These are phyloP conservation scores for Scheffersomyces cryptocercus DNA, from an alignment of 1,139 yeast species.

Conservation along the genomic window DNA sequence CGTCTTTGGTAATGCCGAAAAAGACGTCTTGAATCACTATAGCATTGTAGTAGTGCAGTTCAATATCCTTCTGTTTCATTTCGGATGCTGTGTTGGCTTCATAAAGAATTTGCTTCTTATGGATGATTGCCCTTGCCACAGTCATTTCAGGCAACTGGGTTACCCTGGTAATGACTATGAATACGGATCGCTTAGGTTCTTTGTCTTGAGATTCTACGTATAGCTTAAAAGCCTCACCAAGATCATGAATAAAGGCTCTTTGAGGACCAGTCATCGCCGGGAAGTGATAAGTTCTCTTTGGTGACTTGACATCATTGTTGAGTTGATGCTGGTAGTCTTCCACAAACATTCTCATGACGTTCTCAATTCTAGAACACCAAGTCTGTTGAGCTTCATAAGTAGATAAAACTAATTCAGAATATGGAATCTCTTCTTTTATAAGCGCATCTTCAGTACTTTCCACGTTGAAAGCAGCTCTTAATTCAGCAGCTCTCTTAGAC, in stretches of 20 bases:
- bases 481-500: constrained; percentile 57
- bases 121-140: constrained; percentile 26
- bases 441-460: constrained; percentile 21
- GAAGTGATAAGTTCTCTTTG: constrained; percentile 50
- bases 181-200: constrained; percentile 77
- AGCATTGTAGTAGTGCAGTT: constrained; percentile 46
- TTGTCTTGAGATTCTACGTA: constrained; percentile 77
- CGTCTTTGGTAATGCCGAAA: constrained; percentile 52
- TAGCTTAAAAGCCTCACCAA: constrained; percentile 60
- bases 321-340: constrained; percentile 23
- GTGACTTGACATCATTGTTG: constrained; percentile 16
- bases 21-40: constrained; percentile 54
- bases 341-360: constrained; percentile 50
- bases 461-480: constrained; percentile 63
- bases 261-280: constrained; percentile 73
- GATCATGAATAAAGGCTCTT: constrained; percentile 67
- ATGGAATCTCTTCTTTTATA: constrained; percentile 27
- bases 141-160: constrained; percentile 31
- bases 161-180: constrained; percentile 47
- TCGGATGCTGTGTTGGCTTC: constrained; percentile 25
- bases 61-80: constrained; percentile 21
- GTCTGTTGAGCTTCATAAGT: constrained; percentile 51
- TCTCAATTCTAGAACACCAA: constrained; percentile 71
- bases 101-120: constrained; percentile 31
- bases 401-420: constrained; percentile 43